Base-by-base conservation (phyloP, 495 filamentous ascomycete genomes). In the Bacidia rubella region DNA sequence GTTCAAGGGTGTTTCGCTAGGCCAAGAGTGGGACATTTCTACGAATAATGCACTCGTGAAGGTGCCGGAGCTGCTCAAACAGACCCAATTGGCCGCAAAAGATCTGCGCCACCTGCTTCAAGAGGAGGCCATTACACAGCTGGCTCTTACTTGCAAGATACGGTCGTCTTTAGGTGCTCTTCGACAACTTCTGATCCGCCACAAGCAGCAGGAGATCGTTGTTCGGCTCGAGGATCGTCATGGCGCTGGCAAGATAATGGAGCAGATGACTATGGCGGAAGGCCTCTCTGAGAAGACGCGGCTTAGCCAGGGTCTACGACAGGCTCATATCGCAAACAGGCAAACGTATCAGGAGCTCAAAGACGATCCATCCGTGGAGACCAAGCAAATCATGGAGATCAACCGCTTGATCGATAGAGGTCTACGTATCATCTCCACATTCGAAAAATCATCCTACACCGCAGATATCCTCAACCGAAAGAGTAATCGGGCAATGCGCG, bases 391-490 rank as follows among this genome's bases (percentile, higher is more conserved):
- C 26, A 45, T 26, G 35, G 40, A 58, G 49, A 49, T 58, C 40
- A 56, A 64, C 44, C 19, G 59, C 48, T 53, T 59, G 38, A 50
- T 68, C 51, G 63, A 60, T 57, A 24, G 54, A 38, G 58, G 55
- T 23, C 26, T 64, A 43, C 43, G 52, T 54, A 5, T 54, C 26
- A 39, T 60, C 11, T n/a, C 66, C 49, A 40, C 44, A 20, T 40
- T 59, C 26, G 52, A 68, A 51, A 38, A 55, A 32, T 27, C 51
- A 0, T 41, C 43, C 26, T 61, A 58, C 24, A 61, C 59, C 25
- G 51, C 55, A 2, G 57, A 61, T 27, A 61, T 67, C 3, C 52
- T 68, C n/a, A 55, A 55, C 19, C 58, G 62, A 12, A 61, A 54
- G 29, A 63, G 60, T 23, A 63, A 65, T 23, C 46, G 62, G 40